Percentiles rank a stretch among this genome's conserved stretches.
Evolutionary conservation across 306 rosid genomes (phyloP).

Genomic region (Lupinus albus): DNA sequence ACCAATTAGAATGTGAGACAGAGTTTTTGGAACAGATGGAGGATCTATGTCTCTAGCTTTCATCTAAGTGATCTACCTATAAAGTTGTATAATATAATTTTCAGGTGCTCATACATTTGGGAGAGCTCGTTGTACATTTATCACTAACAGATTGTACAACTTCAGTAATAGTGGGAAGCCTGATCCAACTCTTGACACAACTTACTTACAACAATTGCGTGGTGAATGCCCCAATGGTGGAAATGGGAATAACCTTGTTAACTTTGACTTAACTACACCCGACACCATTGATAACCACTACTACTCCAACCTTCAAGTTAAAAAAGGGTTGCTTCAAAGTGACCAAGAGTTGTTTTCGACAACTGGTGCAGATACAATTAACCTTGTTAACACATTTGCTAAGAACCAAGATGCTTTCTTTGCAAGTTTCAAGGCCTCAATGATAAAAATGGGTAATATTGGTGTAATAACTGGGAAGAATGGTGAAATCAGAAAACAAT

Average conservation of each 20-base stretch:
- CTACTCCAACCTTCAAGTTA: conserved; percentile 40
- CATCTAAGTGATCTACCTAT: no score
- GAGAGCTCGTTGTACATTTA: conserved; percentile 34
- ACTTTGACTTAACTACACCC: conserved; percentile 42
- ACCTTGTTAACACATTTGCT: conserved; percentile 22
- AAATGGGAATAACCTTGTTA: not conserved
- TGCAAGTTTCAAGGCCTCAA: conserved; percentile 30
- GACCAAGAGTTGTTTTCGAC: conserved; percentile 49
- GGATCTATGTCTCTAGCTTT: no score
- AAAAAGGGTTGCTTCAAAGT: conserved; percentile 46
- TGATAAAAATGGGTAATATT: conserved; percentile 47
- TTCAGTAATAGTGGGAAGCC: conserved; percentile 34
- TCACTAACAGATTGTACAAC: conserved; percentile 35
- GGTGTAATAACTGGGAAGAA: conserved; percentile 29
- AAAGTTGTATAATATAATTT: not conserved
- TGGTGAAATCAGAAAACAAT: conserved; percentile 44
- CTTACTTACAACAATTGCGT: conserved; percentile 27
- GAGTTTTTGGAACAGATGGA: no score
- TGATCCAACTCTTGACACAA: conserved; percentile 42
- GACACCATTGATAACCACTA: conserved; percentile 39
- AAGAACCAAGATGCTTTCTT: conserved; percentile 27
- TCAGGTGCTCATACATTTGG: conserved; percentile 58
- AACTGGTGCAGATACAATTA: conserved; percentile 31
- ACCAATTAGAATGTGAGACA: no score
- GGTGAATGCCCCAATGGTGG: conserved; percentile 36